Evolutionary conservation across 441 rosid species (phyloP).

Genomic region (Corymbia calophylla): DNA sequence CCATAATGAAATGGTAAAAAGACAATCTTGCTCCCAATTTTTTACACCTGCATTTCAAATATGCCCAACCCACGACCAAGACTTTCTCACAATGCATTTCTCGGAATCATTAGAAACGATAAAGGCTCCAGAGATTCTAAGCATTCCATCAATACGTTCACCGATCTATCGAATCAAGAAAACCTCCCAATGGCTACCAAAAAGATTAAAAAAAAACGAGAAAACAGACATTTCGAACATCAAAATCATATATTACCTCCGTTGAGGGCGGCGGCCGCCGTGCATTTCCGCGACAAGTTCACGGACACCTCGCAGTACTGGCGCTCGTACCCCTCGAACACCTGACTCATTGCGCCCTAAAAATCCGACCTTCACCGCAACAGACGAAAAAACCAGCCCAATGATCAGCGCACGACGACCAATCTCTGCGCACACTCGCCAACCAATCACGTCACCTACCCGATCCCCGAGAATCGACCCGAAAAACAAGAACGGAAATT

Average conservation of each 20-base stretch:
- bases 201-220: neutral
- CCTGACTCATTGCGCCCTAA: conserved; percentile 53
- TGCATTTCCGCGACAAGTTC: conserved; percentile 63
- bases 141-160: neutral
- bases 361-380: neutral
- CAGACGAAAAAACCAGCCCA: neutral
- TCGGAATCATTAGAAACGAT: neutral
- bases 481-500: too few species aligned
- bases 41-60: neutral
- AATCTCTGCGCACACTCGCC: too few species aligned
- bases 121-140: neutral
- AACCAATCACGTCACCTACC: neutral
- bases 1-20: neutral
- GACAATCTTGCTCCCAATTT: neutral
- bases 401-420: neutral
- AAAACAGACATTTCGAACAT: neutral
- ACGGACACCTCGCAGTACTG: conserved; percentile 89
- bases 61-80: neutral
- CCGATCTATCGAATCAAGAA: neutral
- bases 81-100: neutral
- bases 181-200: neutral
- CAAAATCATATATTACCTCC: conserved; percentile 47
- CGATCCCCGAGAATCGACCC: neutral
- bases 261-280: conserved; percentile 40
- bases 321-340: conserved; percentile 80